These are phyloP conservation scores for Paraphaeosphaeria sporulosa DNA, from an alignment of 2,329 filamentous ascomycete species.

Conservation along the genomic window DNA sequence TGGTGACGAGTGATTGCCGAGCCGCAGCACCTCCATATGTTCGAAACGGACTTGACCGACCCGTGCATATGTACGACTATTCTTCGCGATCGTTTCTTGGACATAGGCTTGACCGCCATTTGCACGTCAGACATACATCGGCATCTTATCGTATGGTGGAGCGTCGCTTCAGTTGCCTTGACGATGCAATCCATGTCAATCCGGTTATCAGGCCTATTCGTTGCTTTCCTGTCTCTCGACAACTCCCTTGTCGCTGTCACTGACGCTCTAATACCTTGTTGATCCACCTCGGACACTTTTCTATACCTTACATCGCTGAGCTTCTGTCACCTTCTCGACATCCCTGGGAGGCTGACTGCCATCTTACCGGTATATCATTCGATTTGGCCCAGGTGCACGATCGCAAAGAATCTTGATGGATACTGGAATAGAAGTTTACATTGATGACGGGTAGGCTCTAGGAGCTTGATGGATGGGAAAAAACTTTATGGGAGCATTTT, in stretches of 20 bases:
- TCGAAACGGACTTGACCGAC: neutral
- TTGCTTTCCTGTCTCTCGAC: conserved; percentile 15
- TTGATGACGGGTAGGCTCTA: conserved; percentile 30
- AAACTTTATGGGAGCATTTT: conserved; percentile 30
- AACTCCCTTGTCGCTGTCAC: conserved; percentile 22
- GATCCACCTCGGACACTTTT: conserved; percentile 27
- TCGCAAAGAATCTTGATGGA: conserved; percentile 31
- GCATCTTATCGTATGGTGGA: conserved; percentile 19
- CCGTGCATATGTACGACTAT: conserved; percentile 34
- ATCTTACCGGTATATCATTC: conserved; percentile 39
- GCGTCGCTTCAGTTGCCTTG: conserved; percentile 16
- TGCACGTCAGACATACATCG: conserved; percentile 26
- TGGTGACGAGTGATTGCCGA: conserved; percentile 35
- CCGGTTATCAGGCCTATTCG: conserved; percentile 6
- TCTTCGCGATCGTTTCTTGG: conserved; percentile 40
- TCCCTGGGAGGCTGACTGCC: conserved; percentile 20
- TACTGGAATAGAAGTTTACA: conserved; percentile 34
- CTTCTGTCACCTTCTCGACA: conserved; percentile 20
- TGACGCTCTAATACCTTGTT: conserved; percentile 30
- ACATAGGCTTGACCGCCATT: conserved; percentile 30
- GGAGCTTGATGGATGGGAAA: conserved; percentile 22
- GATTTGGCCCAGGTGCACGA: conserved; percentile 28
- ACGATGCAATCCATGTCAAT: conserved; percentile 16
- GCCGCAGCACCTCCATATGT: conserved; percentile 5
- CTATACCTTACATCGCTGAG: conserved; percentile 25